A percentile compares a stretch with the other conserved stretches of the same genome.
Conservation (phyloP, 1,139 yeast genomes). For the Komagataea norvegica region DNA sequence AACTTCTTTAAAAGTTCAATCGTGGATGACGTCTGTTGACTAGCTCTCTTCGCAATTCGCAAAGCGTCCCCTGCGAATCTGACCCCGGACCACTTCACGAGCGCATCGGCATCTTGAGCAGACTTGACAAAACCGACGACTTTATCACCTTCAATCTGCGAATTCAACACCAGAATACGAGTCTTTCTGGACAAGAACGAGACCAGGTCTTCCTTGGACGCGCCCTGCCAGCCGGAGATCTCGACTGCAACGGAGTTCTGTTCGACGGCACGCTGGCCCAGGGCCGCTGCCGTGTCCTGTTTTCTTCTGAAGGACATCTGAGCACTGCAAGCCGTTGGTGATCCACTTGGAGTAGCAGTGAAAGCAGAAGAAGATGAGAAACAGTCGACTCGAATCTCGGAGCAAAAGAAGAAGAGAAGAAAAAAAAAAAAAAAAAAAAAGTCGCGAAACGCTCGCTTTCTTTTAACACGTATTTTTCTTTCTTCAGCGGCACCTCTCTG, state of each 20-base stretch:
- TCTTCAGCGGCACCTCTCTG: too few relatives aligned
- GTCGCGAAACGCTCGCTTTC: too few relatives aligned
- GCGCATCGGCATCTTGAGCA: slow-evolving; percentile 51
- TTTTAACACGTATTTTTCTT: too few relatives aligned
- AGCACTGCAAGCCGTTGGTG: too few relatives aligned
- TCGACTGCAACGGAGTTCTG: too few relatives aligned
- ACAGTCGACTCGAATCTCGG: too few relatives aligned
- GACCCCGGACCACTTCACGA: slow-evolving; percentile 66
- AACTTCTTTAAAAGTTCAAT: slow-evolving; percentile 60
- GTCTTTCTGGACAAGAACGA: slow-evolving; percentile 68
- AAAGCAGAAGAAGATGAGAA: too few relatives aligned
- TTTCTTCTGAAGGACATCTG: slow-evolving; percentile 7
- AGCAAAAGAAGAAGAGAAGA: too few relatives aligned
- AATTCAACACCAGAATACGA: slow-evolving; percentile 48
- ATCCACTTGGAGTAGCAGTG: too few relatives aligned
- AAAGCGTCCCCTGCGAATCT: slow-evolving; percentile 74
- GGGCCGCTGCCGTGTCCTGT: too few relatives aligned
- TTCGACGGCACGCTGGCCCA: too few relatives aligned
- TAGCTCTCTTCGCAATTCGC: slow-evolving; percentile 38
- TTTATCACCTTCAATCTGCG: slow-evolving; percentile 38
- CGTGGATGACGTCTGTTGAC: slow-evolving; percentile 36
- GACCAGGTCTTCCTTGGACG: slow-evolving; percentile 61
- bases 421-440: too few relatives aligned
- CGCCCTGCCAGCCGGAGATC: slow-evolving; percentile 80
- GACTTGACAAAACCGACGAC: slow-evolving; percentile 55